phyloP scores from a whole-genome alignment of 2,329 filamentous ascomycete genomes.

The Fusarium neocosmosporiellum region DNA sequence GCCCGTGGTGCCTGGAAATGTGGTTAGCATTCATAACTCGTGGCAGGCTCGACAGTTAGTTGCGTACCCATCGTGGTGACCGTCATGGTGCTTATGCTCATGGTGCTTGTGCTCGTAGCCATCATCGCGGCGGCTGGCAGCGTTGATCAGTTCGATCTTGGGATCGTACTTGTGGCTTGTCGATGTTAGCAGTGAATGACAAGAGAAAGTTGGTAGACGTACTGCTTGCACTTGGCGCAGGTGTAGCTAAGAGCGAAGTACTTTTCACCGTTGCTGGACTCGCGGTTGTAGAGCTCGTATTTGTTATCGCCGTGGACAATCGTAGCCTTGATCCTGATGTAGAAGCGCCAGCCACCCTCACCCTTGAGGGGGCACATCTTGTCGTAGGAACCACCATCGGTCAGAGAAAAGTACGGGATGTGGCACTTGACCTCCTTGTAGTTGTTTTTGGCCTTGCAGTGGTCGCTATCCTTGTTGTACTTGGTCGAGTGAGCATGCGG shows the following conservation, averaged over 20 bases:
- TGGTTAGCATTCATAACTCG: neutral
- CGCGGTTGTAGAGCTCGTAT: slow-evolving; percentile 40
- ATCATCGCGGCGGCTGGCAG: neutral
- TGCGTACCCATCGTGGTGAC: neutral
- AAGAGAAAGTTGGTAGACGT: neutral
- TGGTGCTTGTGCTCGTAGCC: neutral
- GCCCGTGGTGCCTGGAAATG: neutral
- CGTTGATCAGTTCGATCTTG: slow-evolving; percentile 25
- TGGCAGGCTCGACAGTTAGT: no score
- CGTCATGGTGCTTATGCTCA: slow-evolving; percentile 1
- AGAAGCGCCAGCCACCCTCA: slow-evolving; percentile 43
- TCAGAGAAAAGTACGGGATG: slow-evolving; percentile 40
- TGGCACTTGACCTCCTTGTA: slow-evolving; percentile 42
- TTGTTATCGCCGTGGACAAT: slow-evolving; percentile 38
- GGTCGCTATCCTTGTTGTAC: slow-evolving; percentile 39
- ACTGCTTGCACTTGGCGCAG: slow-evolving; percentile 43
- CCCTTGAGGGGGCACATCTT: slow-evolving; percentile 42
- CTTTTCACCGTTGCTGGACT: slow-evolving; percentile 31
- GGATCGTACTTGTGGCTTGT: slow-evolving; percentile 18
- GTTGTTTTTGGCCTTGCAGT: slow-evolving; percentile 33
- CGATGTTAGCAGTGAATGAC: neutral
- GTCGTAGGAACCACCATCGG: slow-evolving; percentile 37
- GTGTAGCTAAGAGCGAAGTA: slow-evolving; percentile 44
- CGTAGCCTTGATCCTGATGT: slow-evolving; percentile 42
- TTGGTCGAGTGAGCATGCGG: slow-evolving; percentile 33